Conservation (phyloP, 202 grass and related monocot genomes). For the Schoenoplectus tabernaemontani region DNA sequence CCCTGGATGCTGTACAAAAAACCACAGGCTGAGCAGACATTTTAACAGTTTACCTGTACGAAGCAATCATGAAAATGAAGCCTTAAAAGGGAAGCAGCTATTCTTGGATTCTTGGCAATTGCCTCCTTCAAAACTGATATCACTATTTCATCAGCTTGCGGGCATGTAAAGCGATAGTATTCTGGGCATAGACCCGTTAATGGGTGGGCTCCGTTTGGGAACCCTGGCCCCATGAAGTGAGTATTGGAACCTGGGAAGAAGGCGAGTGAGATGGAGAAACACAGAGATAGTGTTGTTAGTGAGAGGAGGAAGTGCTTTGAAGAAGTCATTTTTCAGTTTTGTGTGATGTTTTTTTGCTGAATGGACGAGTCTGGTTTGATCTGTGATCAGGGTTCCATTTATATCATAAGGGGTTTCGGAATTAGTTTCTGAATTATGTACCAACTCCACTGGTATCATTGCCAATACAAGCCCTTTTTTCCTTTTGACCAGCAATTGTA, state of each 20-base stretch:
- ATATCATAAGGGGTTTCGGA: constrained; percentile 23
- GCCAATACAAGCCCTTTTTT: neutral
- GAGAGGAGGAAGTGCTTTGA: constrained; percentile 35
- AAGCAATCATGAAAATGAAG: constrained; percentile 75
- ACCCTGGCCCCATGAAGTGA: constrained; percentile 23
- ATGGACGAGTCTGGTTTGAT: neutral
- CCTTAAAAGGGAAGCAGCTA: constrained; percentile 67
- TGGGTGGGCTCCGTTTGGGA: constrained; percentile 25
- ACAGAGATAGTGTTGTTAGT: constrained; percentile 31
- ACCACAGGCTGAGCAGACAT: too few species aligned
- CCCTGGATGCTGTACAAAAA: too few species aligned
- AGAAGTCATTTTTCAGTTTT: constrained; percentile 39
- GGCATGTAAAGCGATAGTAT: constrained; percentile 65
- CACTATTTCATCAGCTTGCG: constrained; percentile 65
- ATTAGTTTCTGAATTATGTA: constrained; percentile 30
- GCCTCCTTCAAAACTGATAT: constrained; percentile 51
- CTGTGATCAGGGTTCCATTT: constrained; percentile 28
- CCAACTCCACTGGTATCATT: constrained; percentile 35
- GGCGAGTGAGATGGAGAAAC: constrained; percentile 33
- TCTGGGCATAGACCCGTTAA: constrained; percentile 38
- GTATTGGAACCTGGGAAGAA: constrained; percentile 28
- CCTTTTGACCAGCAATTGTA: neutral
- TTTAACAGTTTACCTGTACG: constrained; percentile 73
- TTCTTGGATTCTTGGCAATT: constrained; percentile 41
- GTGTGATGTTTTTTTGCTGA: constrained; percentile 3